These are phyloP conservation scores for Acrodontium crateriforme DNA, from an alignment of 2,329 filamentous ascomycete species.

Conservation along the genomic window DNA sequence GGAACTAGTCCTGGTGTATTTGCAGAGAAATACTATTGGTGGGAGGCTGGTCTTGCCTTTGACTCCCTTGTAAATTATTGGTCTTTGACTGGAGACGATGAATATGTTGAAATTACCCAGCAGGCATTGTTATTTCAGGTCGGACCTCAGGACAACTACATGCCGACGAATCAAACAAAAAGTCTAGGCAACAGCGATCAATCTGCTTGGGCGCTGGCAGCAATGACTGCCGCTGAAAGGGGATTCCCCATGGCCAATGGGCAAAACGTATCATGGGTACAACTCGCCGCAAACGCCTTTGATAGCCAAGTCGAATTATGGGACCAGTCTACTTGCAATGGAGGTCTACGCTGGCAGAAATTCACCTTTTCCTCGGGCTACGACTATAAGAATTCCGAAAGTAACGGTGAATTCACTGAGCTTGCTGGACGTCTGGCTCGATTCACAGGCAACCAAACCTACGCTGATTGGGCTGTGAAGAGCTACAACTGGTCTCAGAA, in stretches of 20 bases:
- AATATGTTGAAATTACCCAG: slow-evolving; percentile 46
- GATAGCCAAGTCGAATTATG: slow-evolving; percentile 61
- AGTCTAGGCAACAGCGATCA: slow-evolving; percentile 39
- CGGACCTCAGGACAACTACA: slow-evolving; percentile 46
- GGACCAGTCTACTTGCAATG: slow-evolving; percentile 51
- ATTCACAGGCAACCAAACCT: slow-evolving; percentile 35
- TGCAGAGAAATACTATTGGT: slow-evolving; percentile 36
- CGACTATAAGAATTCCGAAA: slow-evolving; percentile 70
- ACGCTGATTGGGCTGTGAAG: slow-evolving; percentile 51
- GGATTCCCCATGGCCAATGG: slow-evolving; percentile 43
- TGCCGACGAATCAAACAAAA: slow-evolving; percentile 33
- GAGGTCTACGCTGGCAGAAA: slow-evolving; percentile 77
- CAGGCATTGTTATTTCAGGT: slow-evolving; percentile 47
- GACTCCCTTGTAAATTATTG: slow-evolving; percentile 59
- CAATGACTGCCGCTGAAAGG: slow-evolving; percentile 65
- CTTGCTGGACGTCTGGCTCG: slow-evolving; percentile 44
- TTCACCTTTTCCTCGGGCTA: slow-evolving; percentile 63
- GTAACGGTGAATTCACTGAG: slow-evolving; percentile 74
- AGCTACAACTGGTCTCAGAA: slow-evolving; percentile 51
- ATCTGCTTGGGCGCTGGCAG: slow-evolving; percentile 69
- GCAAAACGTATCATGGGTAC: slow-evolving; percentile 42
- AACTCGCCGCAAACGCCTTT: slow-evolving; percentile 62
- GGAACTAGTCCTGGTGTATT: slow-evolving; percentile 13
- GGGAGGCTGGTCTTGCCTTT: slow-evolving; percentile 52
- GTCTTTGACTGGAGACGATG: slow-evolving; percentile 48